These are phyloP conservation scores for Microstegium vimineum DNA, from an alignment of 176 grass and related monocot genomes.

Conservation along the genomic window DNA sequence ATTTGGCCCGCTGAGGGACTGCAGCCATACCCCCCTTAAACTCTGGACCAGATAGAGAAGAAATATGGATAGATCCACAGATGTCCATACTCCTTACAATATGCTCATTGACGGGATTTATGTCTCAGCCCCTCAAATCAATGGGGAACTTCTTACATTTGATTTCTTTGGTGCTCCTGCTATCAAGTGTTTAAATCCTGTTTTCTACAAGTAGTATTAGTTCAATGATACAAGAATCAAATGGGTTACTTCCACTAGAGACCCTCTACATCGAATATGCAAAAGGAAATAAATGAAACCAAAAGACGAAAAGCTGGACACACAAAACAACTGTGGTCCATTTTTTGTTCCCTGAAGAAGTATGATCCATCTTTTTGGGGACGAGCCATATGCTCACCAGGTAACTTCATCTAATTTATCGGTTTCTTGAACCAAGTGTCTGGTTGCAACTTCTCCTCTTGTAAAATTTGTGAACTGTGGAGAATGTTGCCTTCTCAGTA, in stretches of 20 bases:
- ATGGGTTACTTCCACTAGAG: neutral
- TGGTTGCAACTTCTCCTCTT: conserved; percentile 33
- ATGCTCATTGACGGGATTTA: neutral
- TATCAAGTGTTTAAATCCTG: neutral
- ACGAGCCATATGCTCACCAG: neutral
- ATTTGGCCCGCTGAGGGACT: too few species aligned
- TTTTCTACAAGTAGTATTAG: neutral
- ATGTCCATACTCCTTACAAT: neutral
- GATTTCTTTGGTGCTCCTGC: neutral
- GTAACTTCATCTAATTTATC: neutral
- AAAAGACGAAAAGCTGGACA: neutral
- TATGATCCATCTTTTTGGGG: neutral
- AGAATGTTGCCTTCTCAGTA: neutral
- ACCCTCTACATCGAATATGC: neutral
- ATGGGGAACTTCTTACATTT: neutral
- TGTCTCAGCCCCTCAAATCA: neutral
- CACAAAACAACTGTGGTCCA: neutral
- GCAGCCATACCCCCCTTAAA: too few species aligned
- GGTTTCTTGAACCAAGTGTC: neutral
- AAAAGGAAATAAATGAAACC: neutral
- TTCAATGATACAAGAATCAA: neutral
- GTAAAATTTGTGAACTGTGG: conserved; percentile 34
- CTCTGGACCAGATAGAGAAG: too few species aligned
- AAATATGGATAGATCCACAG: neutral
- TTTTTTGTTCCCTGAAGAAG: neutral